A percentile compares a stretch with the other conserved stretches of the same genome.
These are phyloP conservation scores for Bremia lactucae DNA, from an alignment of 352 stramenopile species.

Conservation along the genomic window DNA sequence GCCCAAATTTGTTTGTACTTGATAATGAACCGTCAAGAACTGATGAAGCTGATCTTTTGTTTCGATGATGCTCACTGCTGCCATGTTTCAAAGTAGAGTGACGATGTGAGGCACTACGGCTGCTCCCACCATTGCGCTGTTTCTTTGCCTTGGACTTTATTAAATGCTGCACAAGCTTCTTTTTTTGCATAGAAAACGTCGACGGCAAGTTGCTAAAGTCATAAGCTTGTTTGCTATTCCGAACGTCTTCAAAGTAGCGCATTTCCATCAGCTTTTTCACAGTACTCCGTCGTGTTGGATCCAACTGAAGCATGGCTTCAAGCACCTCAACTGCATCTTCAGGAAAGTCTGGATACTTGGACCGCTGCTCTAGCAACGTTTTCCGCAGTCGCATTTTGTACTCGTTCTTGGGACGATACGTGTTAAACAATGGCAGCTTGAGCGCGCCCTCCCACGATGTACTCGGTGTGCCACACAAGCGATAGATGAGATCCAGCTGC, in stretches of 20 bases:
- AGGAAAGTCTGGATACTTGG: slow-evolving; percentile 40
- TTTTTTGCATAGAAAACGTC: slow-evolving; percentile 48
- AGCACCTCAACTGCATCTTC: slow-evolving; percentile 52
- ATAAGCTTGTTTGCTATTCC: slow-evolving; percentile 10
- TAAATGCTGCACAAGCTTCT: slow-evolving; percentile 47
- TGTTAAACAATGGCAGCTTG: slow-evolving; percentile 44
- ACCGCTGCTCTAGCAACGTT: slow-evolving; percentile 54
- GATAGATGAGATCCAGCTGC: slow-evolving; percentile 74
- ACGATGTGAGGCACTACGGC: slow-evolving; percentile 9
- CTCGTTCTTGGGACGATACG: slow-evolving; percentile 57
- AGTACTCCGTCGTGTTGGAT: slow-evolving; percentile 43
- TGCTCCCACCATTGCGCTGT: slow-evolving; percentile 13
- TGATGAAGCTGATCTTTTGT: slow-evolving; percentile 18
- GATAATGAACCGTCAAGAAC: slow-evolving; percentile 7
- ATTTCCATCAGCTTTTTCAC: slow-evolving; percentile 47
- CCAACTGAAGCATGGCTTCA: slow-evolving; percentile 65
- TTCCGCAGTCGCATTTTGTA: slow-evolving; percentile 72
- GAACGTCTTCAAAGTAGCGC: slow-evolving; percentile 47
- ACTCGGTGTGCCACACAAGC: slow-evolving; percentile 57
- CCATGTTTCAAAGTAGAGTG: slow-evolving; percentile 12
- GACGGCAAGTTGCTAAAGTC: slow-evolving; percentile 35
- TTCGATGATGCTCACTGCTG: slow-evolving; percentile 18
- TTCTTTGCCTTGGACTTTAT: slow-evolving; percentile 35
- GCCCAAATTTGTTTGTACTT: slow-evolving; percentile 10
- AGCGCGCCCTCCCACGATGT: slow-evolving; percentile 37